Evolutionary conservation across 2,329 filamentous ascomycete species (phyloP).

Genomic region (Epicoccum nigrum): DNA sequence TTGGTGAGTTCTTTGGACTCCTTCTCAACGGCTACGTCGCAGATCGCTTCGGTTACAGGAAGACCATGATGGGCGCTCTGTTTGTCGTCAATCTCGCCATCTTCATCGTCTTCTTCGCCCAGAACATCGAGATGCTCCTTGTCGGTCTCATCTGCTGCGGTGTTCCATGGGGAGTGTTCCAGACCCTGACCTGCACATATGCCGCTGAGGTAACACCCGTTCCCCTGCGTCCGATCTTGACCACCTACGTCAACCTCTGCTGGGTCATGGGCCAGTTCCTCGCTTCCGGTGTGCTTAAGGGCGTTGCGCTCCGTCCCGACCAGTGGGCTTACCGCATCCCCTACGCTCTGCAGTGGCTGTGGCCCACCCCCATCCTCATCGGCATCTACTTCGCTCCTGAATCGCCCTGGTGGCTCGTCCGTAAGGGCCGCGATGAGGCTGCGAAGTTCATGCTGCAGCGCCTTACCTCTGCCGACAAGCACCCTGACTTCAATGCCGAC

Average conservation of each 20-base stretch:
- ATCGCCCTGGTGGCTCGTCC: slow-evolving; percentile 76
- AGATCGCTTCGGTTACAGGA: slow-evolving; percentile 52
- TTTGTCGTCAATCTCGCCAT: slow-evolving; percentile 39
- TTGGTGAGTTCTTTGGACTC: slow-evolving; percentile 53
- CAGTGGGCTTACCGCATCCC: slow-evolving; percentile 71
- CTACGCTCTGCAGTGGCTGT: slow-evolving; percentile 78
- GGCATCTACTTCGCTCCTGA: slow-evolving; percentile 73
- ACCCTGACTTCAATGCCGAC: slow-evolving; percentile 51
- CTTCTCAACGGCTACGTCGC: slow-evolving; percentile 54
- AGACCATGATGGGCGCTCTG: slow-evolving; percentile 46
- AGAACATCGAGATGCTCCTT: slow-evolving; percentile 62
- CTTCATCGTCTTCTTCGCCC: slow-evolving; percentile 46
- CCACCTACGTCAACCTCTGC: slow-evolving; percentile 77
- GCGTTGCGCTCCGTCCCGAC: slow-evolving; percentile 67
- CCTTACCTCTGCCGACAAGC: slow-evolving; percentile 60
- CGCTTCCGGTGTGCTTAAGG: slow-evolving; percentile 72
- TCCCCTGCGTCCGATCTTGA: slow-evolving; percentile 63
- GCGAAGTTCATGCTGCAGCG: slow-evolving; percentile 70
- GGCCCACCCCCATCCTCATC: slow-evolving; percentile 71
- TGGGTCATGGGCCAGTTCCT: slow-evolving; percentile 78
- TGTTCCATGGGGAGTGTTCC: slow-evolving; percentile 54
- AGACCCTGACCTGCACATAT: slow-evolving; percentile 56
- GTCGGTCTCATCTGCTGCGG: slow-evolving; percentile 62
- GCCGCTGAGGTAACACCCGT: slow-evolving; percentile 70
- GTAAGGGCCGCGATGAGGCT: slow-evolving; percentile 66